phyloP scores from a whole-genome alignment of 2,329 filamentous ascomycete genomes.

The Fusarium sp. region DNA sequence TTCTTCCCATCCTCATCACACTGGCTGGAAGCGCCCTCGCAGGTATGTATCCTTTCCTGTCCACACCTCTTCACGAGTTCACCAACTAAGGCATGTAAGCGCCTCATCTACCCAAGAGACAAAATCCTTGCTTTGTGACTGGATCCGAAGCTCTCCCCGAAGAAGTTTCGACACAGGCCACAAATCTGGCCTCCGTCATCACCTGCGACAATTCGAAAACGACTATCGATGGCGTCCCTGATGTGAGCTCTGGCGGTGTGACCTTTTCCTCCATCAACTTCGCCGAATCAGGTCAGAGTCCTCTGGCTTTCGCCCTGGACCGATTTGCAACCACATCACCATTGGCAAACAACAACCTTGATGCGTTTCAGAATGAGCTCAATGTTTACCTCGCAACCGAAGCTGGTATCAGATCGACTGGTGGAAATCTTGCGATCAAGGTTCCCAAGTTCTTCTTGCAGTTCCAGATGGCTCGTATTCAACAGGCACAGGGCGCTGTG shows the following conservation, averaged over 20 bases:
- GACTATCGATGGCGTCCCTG: conserved; percentile 66
- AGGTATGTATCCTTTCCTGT: conserved; percentile 20
- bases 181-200: conserved; percentile 55
- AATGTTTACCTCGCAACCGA: conserved; percentile 71
- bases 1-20: conserved; percentile 26
- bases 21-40: conserved; percentile 34
- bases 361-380: conserved; percentile 63
- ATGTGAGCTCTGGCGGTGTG: conserved; percentile 63
- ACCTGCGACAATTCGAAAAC: conserved; percentile 61
- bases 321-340: conserved; percentile 64
- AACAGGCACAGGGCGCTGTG: conserved; percentile 68
- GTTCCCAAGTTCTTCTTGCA: conserved; percentile 72
- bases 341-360: conserved; percentile 62
- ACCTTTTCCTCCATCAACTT: conserved; percentile 69
- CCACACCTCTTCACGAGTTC: not conserved
- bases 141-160: conserved; percentile 62
- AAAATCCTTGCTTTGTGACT: conserved; percentile 65
- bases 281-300: conserved; percentile 58
- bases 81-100: conserved; percentile 8
- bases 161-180: conserved; percentile 59
- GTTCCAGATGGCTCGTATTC: conserved; percentile 69
- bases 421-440: conserved; percentile 67
- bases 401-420: conserved; percentile 66
- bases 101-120: conserved; percentile 43
- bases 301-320: conserved; percentile 65